phyloP scores from a whole-genome alignment of 2,329 filamentous ascomycete genomes.

The Xylariaceae sp. region DNA sequence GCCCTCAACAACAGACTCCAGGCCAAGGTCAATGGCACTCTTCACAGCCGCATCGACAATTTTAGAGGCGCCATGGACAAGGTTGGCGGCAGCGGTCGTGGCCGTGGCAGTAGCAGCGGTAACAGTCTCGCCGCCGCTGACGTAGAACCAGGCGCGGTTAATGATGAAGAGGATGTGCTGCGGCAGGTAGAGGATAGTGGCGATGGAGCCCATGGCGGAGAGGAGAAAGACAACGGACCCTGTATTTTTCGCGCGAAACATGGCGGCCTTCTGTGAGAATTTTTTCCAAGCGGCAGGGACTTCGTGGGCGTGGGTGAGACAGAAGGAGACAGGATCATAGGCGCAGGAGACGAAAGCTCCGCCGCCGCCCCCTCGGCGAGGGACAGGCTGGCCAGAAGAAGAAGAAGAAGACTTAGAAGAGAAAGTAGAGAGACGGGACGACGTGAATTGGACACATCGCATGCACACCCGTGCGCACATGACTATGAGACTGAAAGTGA shows the following conservation, averaged over 20 bases:
- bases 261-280: background rate
- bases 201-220: slow-evolving; percentile 78
- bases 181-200: slow-evolving; percentile 85
- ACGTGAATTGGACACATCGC: background rate
- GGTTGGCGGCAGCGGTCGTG: background rate
- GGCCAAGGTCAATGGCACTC: slow-evolving; percentile 38
- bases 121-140: slow-evolving; percentile 64
- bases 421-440: background rate
- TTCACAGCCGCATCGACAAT: slow-evolving; percentile 40
- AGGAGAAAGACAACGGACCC: slow-evolving; percentile 91
- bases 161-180: slow-evolving; percentile 80
- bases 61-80: slow-evolving; percentile 17
- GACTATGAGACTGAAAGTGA: background rate
- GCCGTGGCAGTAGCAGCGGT: too few species aligned
- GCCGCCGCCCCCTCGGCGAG: too few species aligned
- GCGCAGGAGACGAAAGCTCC: too few species aligned
- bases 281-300: too few species aligned
- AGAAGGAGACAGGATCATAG: too few species aligned
- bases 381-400: too few species aligned
- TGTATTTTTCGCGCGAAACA: slow-evolving; percentile 33
- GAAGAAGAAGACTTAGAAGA: background rate
- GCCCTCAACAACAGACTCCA: slow-evolving; percentile 27
- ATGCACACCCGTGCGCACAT: too few species aligned
- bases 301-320: too few species aligned
- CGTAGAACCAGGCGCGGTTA: slow-evolving; percentile 90